A percentile compares a stretch with the other conserved stretches of the same genome.
These are phyloP conservation scores for Phyllosticta capitalensis DNA, from an alignment of 2,329 filamentous ascomycete species.

Conservation along the genomic window DNA sequence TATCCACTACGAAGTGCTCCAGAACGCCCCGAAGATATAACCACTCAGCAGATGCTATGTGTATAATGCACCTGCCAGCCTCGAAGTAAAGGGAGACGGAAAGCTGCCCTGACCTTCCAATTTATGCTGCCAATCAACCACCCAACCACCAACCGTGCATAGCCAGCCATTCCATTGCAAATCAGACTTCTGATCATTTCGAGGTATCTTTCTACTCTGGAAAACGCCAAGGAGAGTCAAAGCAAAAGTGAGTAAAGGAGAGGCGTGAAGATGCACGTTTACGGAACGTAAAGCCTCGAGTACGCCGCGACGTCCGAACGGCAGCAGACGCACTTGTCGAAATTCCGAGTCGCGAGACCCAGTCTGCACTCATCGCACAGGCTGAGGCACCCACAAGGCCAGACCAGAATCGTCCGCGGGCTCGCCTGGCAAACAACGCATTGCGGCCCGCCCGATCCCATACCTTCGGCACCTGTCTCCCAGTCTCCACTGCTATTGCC, in stretches of 20 bases:
- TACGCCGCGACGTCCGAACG: slow-evolving; percentile 81
- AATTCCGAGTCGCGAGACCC: slow-evolving; percentile 92
- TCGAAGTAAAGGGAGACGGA: too few relatives aligned
- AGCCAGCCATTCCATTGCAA: neutral
- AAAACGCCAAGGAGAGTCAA: neutral
- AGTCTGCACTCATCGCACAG: slow-evolving; percentile 93
- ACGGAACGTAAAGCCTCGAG: slow-evolving; percentile 83
- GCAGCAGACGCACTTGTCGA: slow-evolving; percentile 92
- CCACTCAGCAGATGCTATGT: neutral
- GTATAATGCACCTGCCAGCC: neutral
- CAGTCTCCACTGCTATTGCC: slow-evolving; percentile 34
- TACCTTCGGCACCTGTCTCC: slow-evolving; percentile 61
- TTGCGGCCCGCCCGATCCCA: slow-evolving; percentile 66
- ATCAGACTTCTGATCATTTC: neutral
- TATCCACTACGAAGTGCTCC: too few relatives aligned
- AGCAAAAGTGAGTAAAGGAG: neutral
- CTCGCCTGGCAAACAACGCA: slow-evolving; percentile 88
- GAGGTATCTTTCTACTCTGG: neutral
- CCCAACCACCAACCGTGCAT: neutral
- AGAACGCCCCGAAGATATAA: too few relatives aligned
- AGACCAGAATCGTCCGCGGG: slow-evolving; percentile 83
- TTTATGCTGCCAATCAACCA: neutral
- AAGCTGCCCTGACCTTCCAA: neutral
- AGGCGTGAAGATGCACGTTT: neutral
- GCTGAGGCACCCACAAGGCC: slow-evolving; percentile 91